Base-by-base conservation (phyloP, 148 eudicot species). In the Cornus controversa region DNA sequence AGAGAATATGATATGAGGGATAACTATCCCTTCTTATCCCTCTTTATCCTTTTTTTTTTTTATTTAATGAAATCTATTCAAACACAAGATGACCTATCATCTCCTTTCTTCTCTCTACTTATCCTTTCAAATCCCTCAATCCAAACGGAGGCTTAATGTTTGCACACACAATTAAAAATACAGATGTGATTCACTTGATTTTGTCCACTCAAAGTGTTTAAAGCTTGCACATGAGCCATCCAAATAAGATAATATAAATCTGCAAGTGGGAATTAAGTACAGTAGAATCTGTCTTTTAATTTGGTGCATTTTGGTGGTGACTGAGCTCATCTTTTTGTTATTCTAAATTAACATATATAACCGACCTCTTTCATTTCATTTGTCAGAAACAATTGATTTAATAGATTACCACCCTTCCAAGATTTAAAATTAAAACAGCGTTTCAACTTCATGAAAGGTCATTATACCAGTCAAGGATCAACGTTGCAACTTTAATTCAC, bases 241-340 rank as follows among this genome's bases (percentile, higher is more conserved):
- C 86, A 76, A 66, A 37, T 76, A 76, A 82, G 84, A 77, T 57
- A 79, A 29, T 60, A 75, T 62, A 77, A 69, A 74, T 82, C 75
- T 50, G 58, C 60, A 50, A 80, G 86, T 78, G 82, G 82, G 23
- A 80, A n/a, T n/a, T n/a, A n/a, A 78, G 81, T 77, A 73, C 83
- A 78, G 77, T 75, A 76, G 85, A 82, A 82, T 78, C 84, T 74
- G 50, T 8, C 37, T 75, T 70, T 75, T n/a, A n/a, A n/a, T 75
- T 58, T 24, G 28, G 20, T 60, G 26, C 16, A 36, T 74, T 74
- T 36, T 9, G 50, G 69, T 75, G 75, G 79, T 74, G 73, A 58
- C 23, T 68, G 27, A 24, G 73, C 45, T 77, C 67, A 69, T 29
- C 14, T 76, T 54, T 72, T 67, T 37, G 57, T 65, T 78, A 66